Evolutionary conservation across 1,284 basidiomycete species (phyloP), one percentile per base, ranked within the genome.

Genomic region (Trichosporon sp.): DNA sequence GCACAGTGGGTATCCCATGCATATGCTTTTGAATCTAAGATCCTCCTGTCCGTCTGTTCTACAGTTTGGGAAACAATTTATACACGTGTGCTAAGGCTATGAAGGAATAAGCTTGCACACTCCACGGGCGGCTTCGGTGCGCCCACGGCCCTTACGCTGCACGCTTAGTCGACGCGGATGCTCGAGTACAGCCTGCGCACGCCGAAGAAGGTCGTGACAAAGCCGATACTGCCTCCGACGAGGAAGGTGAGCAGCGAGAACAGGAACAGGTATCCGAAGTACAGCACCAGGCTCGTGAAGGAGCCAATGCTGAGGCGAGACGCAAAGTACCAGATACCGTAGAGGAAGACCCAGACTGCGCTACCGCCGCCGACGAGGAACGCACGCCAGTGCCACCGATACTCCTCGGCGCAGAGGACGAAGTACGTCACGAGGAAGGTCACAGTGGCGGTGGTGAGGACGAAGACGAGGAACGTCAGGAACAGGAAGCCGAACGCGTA

Each of bases 401-500:
- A 98, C 79, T 99, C 96, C 83, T 98, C 96, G 10, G 94, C 92
- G 76, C 96, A 98, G 14, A 99, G 88, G 71, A 91, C 88, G 83
- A 98, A 98, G 86, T 99, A 97, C 1, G 90, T 91, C 84, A 95
- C 93, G 8, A 97, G 87, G 75, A 96, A 92, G 2, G 93, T 90
- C 43, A 95, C 92, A 0, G 94, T 95, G 1, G 93, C 95, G 0
- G 93, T 93, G 2, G 94, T 97, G 59, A 97, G 84, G 26, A 89
- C 88, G 46, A 97, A 93, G 59, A 98, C 90, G 48, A 88, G 86
- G 64, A 92, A 92, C 0, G 96, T 97, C 67, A 98, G 86, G 38
- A 94, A 92, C 63, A 98, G 86, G 87, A 98, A 98, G 46, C 96
- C 96, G 80, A 96, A 97, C 14, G 95, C 95, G 80, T 96, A 97